Evolutionary conservation across 2,329 filamentous ascomycete species (phyloP), one percentile per base, ranked within the genome.

Genomic region (Aspergillus glaucus): DNA sequence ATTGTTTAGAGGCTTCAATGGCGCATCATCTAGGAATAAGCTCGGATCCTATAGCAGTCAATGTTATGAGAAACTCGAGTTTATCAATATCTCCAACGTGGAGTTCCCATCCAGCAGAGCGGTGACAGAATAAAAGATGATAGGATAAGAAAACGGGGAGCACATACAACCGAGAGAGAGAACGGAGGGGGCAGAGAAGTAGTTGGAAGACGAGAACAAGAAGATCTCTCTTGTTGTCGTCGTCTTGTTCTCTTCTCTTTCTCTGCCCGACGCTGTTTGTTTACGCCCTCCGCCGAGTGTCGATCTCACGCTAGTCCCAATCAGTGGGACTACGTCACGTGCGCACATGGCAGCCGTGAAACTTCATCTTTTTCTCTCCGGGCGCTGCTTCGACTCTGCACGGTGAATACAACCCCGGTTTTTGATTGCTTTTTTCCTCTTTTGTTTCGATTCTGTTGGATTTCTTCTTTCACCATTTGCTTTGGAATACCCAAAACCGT

Each of bases 281-380:
- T 69, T 69, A 69, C 63, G 58, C 62, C 60, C 59, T 64, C 55
- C 58, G 55, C 59, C 42, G 47, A 32, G 10, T 50, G 58, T 55
- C 57, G 62, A 66, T 67, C 61, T 8, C 26, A 44, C 24, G 15
- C 61, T 62, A 62, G 52, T 47, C 58, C 53, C 21, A 54, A 62
- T 55, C 53, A 47, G 57, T 55, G 47, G 40, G 0, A 9, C 3
- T 24, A 15, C 17, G 37, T 63, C 64, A 66, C 60, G 56, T 63
- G 62, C 54, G 6, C 39, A 42, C 32, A 39, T 44, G 44, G 37
- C 44, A 44, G 50, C 48, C 41, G 50, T 51, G 50, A 46, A 54
- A 56, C 53, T 55, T 55, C 51, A 46, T 52, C 57, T 57, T 19
- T 15, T 53, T 54, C 50, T 54, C 34, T 36, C 5, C 34, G 34